Evolutionary conservation across 345 rosid genomes (phyloP), one percentile per base, ranked within the genome.

Genomic region (Mercurialis annua): DNA sequence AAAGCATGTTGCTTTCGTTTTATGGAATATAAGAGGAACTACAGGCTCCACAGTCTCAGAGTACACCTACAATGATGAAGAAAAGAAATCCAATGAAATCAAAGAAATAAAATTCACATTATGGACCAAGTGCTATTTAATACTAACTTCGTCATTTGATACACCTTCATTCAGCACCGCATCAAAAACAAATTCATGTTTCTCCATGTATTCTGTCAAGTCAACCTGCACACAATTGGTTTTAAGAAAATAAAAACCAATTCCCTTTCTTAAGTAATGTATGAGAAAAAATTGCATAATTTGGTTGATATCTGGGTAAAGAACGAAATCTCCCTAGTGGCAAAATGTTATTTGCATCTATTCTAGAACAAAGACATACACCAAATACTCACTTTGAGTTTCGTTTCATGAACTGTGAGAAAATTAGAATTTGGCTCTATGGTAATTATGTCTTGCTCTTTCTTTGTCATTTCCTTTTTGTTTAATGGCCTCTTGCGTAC

Each of bases 401-500:
- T 85, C 55, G 78, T 83, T 68, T 83, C 90, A 69, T 85, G 84
- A 63, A 81, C 90, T 0, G 77, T 67, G 30, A 85, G 79, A 62
- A 44, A 66, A 64, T 80, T 77, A n/a, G 76, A 76, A 68, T 73
- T 60, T 47, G 82, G 73, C 66, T 77, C 73, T 36, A 82, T 76
- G 59, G 75, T 74, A 38, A 85, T 80, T 46, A 83, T 83, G 61
- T 85, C 87, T 62, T 83, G 80, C 66, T 85, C 90, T 63, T 83
- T 83, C 80, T 80, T 85, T 26, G 79, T 29, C 38, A 70, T 65
- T 71, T 85, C 90, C 67, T 83, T 85, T 48, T 62, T 78, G 62
- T 85, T 85, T 51, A 85, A 65, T 18, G 87, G 90, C 29, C 90
- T 78, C 73, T 85, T 85, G 55, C 87, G 84, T 44, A 85, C 90